A percentile compares a stretch with the other conserved stretches of the same genome.
Conservation (phyloP, 768 basidiomycete species). For the Amanita rubescens region DNA sequence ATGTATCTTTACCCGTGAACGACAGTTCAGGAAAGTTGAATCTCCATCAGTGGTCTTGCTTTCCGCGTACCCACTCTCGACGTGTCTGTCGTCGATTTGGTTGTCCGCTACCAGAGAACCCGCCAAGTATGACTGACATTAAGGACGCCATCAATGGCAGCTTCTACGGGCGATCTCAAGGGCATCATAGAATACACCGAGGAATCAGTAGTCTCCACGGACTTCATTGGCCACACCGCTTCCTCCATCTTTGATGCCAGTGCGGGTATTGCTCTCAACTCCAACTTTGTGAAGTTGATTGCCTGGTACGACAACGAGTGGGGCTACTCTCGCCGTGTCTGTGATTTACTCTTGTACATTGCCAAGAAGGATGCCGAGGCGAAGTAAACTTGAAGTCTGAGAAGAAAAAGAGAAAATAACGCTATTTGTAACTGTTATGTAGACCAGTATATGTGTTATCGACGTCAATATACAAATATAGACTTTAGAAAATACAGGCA, state of each 20-base stretch:
- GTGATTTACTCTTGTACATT: slow-evolving; percentile 73
- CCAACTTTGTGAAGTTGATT: slow-evolving; percentile 88
- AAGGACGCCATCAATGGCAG: slow-evolving; percentile 70
- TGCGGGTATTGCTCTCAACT: slow-evolving; percentile 82
- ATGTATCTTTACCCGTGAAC: slow-evolving; percentile 17
- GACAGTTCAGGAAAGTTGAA: background rate
- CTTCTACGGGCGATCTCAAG: slow-evolving; percentile 52
- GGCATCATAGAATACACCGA: slow-evolving; percentile 82
- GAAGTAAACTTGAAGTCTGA: too few species aligned
- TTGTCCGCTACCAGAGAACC: slow-evolving; percentile 84
- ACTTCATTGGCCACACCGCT: slow-evolving; percentile 65
- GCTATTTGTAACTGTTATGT: slow-evolving; percentile 2
- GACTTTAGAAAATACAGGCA: background rate
- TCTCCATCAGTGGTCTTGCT: slow-evolving; percentile 55
- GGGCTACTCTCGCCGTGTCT: slow-evolving; percentile 86
- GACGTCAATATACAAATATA: background rate
- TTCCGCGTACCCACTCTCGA: slow-evolving; percentile 93
- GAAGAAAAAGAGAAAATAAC: background rate
- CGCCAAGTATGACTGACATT: slow-evolving; percentile 65
- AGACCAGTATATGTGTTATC: background rate
- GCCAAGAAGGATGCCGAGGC: slow-evolving; percentile 52
- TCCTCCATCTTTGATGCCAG: slow-evolving; percentile 87
- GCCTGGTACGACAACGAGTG: slow-evolving; percentile 94
- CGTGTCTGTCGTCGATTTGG: slow-evolving; percentile 92
- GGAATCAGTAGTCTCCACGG: slow-evolving; percentile 81